Evolutionary conservation across 2,329 filamentous ascomycete genomes (phyloP), one percentile per base, ranked within the genome.

Genomic region (Hypoxylon sp.): DNA sequence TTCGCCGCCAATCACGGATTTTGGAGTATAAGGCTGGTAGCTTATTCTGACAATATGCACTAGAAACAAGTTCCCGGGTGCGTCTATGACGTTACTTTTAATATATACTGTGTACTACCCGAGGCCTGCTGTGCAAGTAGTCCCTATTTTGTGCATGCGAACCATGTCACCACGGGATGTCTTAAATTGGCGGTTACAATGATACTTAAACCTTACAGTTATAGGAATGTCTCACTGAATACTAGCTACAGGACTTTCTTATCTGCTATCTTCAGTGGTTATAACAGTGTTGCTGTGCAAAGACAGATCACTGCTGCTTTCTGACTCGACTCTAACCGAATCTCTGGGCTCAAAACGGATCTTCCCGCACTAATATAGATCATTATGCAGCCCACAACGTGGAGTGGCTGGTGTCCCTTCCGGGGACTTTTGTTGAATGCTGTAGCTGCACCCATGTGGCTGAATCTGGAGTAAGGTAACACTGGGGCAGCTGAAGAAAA

Each of bases 381-480:
- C 58, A 58, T 40, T 61, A 53, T 61, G 55, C 48, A 60, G 33
- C 31, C 53, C 35, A 11, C 48, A 53, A 40, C 14, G 42, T 48
- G 54, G 53, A 33, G 27, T 48, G 37, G 14, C 66, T 50, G 30
- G 48, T 30, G 51, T 40, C 50, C 33, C 27, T 37, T 10, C 64
- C 30, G 57, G 49, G 51, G 54, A 59, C 54, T 62, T 57, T 60
- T 56, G 33, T 40, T 20, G 49, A 35, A 51, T 64, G 22, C 35
- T 51, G 30, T 13, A 68, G 58, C 57, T 68, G 58, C 27, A 14
- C 44, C 44, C 33, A 44, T 55, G 62, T 66, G 68, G 68, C 68
- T 60, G 33, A 48, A 33, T 68, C 68, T 66, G 65, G 65, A 65
- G 14, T 35, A 25, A 33, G n/a, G 64, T 62, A 65, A 70, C 58